Conservation (phyloP, 1,284 basidiomycete genomes). For the Mycena sp. region DNA sequence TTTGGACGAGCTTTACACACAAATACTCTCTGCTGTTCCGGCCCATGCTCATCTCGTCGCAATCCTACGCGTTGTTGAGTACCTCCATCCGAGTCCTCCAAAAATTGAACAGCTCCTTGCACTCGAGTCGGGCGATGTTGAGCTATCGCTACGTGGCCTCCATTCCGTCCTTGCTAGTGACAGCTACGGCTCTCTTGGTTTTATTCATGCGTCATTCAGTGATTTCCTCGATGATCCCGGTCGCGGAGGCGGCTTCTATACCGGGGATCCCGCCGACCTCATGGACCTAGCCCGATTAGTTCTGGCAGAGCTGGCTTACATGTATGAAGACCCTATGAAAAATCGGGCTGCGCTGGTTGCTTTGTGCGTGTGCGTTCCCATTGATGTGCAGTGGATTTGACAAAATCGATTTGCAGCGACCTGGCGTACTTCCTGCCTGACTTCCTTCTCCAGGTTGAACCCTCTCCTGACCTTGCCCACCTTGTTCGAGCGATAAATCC, state of each 20-base stretch:
- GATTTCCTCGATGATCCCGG: background rate
- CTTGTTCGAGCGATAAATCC: no score
- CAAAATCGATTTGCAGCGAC: background rate
- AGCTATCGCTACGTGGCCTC: background rate
- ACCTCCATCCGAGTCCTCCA: background rate
- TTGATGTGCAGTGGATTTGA: background rate
- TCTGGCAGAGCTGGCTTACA: background rate
- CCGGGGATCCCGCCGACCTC: background rate
- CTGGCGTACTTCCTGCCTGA: no score
- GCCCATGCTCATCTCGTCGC: background rate
- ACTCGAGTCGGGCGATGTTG: background rate
- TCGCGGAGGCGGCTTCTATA: background rate
- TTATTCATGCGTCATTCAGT: background rate
- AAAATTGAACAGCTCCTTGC: background rate
- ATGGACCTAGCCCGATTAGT: background rate
- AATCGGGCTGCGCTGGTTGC: background rate
- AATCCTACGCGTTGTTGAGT: background rate
- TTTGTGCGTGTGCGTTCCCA: background rate
- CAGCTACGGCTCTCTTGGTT: background rate
- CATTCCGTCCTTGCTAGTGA: background rate
- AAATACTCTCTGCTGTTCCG: slow-evolving; percentile 20
- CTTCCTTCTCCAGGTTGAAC: no score
- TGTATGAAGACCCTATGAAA: background rate
- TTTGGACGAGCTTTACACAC: slow-evolving; percentile 18
- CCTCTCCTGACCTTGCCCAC: no score